Evolutionary conservation across 2,329 filamentous ascomycete genomes (phyloP).

Genomic region (Paraphaeosphaeria sporulosa): DNA sequence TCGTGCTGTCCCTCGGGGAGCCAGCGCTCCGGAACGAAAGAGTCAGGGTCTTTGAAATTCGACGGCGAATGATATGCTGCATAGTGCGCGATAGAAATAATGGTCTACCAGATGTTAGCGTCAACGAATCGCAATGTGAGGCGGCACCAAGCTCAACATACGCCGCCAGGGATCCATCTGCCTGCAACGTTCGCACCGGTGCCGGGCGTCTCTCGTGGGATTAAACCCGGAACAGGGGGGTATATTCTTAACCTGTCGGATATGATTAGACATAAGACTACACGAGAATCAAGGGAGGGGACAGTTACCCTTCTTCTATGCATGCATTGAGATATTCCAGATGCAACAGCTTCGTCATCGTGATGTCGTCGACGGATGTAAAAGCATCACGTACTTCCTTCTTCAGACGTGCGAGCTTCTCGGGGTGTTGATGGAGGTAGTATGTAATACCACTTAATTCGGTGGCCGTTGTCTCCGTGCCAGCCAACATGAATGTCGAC

Average conservation of each 20-base stretch:
- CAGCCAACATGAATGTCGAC: conserved; percentile 35
- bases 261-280: too few species aligned
- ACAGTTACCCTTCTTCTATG: conserved; percentile 54
- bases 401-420: conserved; percentile 23
- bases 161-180: conserved; percentile 40
- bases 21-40: conserved; percentile 45
- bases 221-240: conserved; percentile 51
- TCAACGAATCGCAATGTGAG: conserved; percentile 1
- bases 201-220: conserved; percentile 36
- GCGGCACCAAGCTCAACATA: conserved; percentile 11
- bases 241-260: conserved; percentile 33
- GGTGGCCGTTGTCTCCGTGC: conserved; percentile 40
- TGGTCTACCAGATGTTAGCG: conserved; percentile 17
- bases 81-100: conserved; percentile 22
- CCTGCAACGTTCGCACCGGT: conserved; percentile 40
- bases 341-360: conserved; percentile 23
- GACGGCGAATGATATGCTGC: conserved; percentile 28
- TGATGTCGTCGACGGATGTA: conserved; percentile 24
- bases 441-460: conserved; percentile 36
- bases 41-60: conserved; percentile 36
- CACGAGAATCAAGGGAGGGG: conserved; percentile 44
- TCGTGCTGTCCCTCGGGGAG: conserved; percentile 35
- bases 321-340: conserved; percentile 53
- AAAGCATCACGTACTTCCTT: conserved; percentile 32
- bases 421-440: conserved; percentile 29